Evolutionary conservation across 768 basidiomycete genomes (phyloP), one percentile per base, ranked within the genome.

Genomic region (Mycena floridula): DNA sequence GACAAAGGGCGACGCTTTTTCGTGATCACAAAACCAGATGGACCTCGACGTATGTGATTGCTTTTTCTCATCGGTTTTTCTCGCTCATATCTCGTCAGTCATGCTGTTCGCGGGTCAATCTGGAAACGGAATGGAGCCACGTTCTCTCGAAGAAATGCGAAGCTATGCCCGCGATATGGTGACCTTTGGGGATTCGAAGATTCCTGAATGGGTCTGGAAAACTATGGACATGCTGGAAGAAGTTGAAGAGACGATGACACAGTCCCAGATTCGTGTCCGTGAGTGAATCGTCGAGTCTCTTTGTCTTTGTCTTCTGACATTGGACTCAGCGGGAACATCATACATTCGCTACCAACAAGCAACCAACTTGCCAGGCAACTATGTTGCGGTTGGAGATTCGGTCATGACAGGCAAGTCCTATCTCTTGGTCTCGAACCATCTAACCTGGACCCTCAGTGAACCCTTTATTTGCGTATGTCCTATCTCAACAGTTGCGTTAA

Each of bases 301-400:
- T n/a, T 4, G 43, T 48, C 7, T 13, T 42, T 35, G 21, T 15
- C 25, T 37, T 1, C 7, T 23, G 35, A 13, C 7, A 8, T n/a
- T 37, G 36, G 15, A 43, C 23, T 16, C 38, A 62, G 61, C 59
- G 12, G 37, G 52, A 4, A 51, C 52, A 4, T 48, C 48, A 5
- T 63, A 55, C 43, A 43, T 63, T 23, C 53, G 44, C 13, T 66
- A 64, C 41, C 57, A 64, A 30, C 32, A 36, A 18, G 56, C 50
- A 4, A 39, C 25, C 13, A 51, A 57, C 25, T 43, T 66, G 7
- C 66, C 66, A 1, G 40, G 45, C 11, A 67, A 66, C 44, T 67
- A 54, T 36, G 49, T 65, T 30, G 65, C 62, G 1, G 5, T 66
- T 25, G 66, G 65, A 15, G 66, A 67, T 39, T 57, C 61, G 25